Evolutionary conservation across 345 rosid species (phyloP), one percentile per base, ranked within the genome.

Genomic region (Eucalyptus erythrocorys): DNA sequence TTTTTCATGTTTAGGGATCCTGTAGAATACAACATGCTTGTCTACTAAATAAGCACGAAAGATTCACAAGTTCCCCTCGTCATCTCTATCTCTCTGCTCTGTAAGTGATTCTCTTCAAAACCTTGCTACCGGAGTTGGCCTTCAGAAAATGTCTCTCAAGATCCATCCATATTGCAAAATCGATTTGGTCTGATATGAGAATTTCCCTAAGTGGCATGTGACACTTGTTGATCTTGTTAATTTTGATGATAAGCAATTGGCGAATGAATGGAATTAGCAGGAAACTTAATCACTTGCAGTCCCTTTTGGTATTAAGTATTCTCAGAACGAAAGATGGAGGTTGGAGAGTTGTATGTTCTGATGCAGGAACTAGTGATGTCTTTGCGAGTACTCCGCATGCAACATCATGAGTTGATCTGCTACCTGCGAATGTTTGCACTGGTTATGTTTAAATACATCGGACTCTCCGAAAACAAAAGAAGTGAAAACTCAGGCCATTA

Each of bases 391-490:
- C 86, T 93, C 96, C 87, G 93, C 95, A 48, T 91, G 88, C 91
- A 93, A 66, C 68, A 92, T 87, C 93, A 93, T 93, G 92, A 94
- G 90, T 49, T 93, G 91, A 88, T 94, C 94, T 51, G 95, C 95
- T 26, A 94, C 92, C 96, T 94, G 92, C 86, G 13, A 81, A 30
- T 22, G 26, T 59, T 53, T 2, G 49, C 51, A 4, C 48, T 66
- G 6, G 42, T 21, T 66, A 43, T 26, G 42, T 64, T 42, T 50
- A 27, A 4, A 47, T 30, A 66, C 48, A 86, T 34, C 37, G 55
- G 27, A 34, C 12, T 13, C 42, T 86, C 16, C 5, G 7, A 30
- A 48, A 40, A 43, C 15, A 19, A 22, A 57, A 26, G 22, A 61
- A 64, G 13, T 1, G 11, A 76, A 76, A 76, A 40, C 47, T 85